A percentile compares a stretch with the other conserved stretches of the same genome.
phyloP scores from a whole-genome alignment of 2,329 filamentous ascomycete species.

The Verticillium alfalfae region DNA sequence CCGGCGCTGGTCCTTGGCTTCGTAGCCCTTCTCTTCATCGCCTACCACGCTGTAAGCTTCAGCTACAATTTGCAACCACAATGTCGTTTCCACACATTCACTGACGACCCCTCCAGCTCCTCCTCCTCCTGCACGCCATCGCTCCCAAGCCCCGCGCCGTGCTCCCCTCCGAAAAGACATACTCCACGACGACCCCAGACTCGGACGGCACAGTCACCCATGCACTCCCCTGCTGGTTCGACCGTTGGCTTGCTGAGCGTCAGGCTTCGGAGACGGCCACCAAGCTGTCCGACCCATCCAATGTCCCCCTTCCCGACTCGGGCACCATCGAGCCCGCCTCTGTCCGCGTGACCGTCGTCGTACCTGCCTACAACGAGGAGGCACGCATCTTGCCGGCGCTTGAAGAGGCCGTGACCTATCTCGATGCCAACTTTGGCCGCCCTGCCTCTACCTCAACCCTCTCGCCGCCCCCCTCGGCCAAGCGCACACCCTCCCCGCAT shows the following conservation, averaged over 20 bases:
- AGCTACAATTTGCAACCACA: neutral
- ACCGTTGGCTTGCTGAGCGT: conserved; percentile 62
- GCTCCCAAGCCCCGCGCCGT: conserved; percentile 76
- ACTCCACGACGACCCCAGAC: conserved; percentile 66
- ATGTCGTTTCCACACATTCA: too few species aligned
- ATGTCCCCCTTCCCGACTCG: conserved; percentile 33
- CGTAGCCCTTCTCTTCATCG: neutral
- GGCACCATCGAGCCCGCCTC: conserved; percentile 67
- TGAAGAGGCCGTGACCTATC: conserved; percentile 82
- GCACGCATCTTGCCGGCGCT: conserved; percentile 77
- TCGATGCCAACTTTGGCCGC: conserved; percentile 71
- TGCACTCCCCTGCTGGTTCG: conserved; percentile 79
- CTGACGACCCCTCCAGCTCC: conserved; percentile 34
- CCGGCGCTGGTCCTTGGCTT: neutral
- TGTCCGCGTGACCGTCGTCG: conserved; percentile 83
- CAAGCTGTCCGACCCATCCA: conserved; percentile 21
- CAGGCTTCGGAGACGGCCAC: conserved; percentile 37
- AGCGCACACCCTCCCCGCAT: conserved; percentile 7
- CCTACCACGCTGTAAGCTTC: neutral
- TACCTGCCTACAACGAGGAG: conserved; percentile 95
- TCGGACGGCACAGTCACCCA: conserved; percentile 42
- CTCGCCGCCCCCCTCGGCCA: conserved; percentile 4
- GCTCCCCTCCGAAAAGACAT: conserved; percentile 75
- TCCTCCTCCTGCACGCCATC: conserved; percentile 63
- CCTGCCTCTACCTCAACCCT: conserved; percentile 9